Conservation (phyloP, 495 filamentous ascomycete genomes). For the Lepidopterella palustris region DNA sequence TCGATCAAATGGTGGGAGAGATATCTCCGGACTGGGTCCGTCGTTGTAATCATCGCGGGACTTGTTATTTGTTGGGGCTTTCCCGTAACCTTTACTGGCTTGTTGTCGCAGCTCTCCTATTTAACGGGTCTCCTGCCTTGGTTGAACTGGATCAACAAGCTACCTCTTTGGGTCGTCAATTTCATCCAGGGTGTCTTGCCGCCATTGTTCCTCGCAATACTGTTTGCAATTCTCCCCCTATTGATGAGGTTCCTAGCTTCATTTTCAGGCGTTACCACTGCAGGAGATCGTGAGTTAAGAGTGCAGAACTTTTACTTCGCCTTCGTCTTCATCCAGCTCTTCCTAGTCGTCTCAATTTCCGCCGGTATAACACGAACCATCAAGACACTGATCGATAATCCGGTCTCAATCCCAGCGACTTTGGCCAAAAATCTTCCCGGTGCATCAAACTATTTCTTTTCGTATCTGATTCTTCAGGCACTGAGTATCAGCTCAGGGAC, state of each 20-base stretch:
- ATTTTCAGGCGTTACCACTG: slow-evolving; percentile 76
- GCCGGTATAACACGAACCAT: slow-evolving; percentile 69
- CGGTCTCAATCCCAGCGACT: slow-evolving; percentile 47
- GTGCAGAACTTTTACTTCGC: slow-evolving; percentile 91
- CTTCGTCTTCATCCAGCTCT: slow-evolving; percentile 93
- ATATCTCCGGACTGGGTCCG: slow-evolving; percentile 64
- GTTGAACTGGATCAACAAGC: slow-evolving; percentile 61
- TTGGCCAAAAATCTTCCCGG: slow-evolving; percentile 78
- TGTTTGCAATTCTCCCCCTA: slow-evolving; percentile 75
- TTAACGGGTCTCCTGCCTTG: slow-evolving; percentile 58
- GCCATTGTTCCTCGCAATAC: slow-evolving; percentile 64
- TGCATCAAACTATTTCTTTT: slow-evolving; percentile 95
- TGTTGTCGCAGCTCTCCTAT: slow-evolving; percentile 66
- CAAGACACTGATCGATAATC: slow-evolving; percentile 52
- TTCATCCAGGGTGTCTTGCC: slow-evolving; percentile 84
- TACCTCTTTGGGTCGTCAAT: slow-evolving; percentile 59
- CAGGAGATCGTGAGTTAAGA: slow-evolving; percentile 67
- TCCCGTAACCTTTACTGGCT: slow-evolving; percentile 81
- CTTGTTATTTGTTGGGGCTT: slow-evolving; percentile 89
- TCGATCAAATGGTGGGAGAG: slow-evolving; percentile 92
- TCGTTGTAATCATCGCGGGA: slow-evolving; percentile 56
- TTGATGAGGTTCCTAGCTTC: slow-evolving; percentile 67
- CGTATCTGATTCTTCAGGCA: slow-evolving; percentile 93
- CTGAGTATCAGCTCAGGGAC: slow-evolving; percentile 85
- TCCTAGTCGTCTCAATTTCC: slow-evolving; percentile 85